These are phyloP conservation scores for Entomortierella parvispora DNA, from an alignment of 192 early-diverging fungal genomes.

Conservation along the genomic window DNA sequence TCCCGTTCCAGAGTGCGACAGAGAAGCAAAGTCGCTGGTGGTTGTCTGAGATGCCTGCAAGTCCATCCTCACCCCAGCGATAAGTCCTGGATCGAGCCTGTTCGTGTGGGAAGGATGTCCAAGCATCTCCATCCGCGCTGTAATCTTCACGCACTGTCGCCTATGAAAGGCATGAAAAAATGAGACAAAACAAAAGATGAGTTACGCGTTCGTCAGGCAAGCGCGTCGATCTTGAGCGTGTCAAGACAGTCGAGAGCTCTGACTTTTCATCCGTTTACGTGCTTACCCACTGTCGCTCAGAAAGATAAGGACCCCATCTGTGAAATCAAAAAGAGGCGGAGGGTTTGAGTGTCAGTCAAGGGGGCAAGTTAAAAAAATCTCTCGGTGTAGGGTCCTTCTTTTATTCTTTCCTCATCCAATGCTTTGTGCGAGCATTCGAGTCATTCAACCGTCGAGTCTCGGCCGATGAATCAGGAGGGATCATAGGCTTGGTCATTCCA, in stretches of 20 bases:
- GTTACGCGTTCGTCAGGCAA: neutral
- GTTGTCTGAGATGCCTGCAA: conserved; percentile 44
- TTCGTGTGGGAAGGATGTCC: conserved; percentile 43
- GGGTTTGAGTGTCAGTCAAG: neutral
- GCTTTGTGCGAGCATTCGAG: conserved; percentile 25
- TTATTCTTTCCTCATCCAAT: conserved; percentile 38
- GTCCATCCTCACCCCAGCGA: conserved; percentile 50
- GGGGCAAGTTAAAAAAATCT: neutral
- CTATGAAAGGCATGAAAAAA: neutral
- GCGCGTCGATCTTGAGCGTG: neutral
- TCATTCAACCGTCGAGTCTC: conserved; percentile 25
- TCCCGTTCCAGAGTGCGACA: conserved; percentile 44
- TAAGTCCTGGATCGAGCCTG: conserved; percentile 44
- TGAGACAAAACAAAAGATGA: neutral
- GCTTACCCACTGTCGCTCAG: conserved; percentile 54
- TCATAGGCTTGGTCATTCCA: neutral
- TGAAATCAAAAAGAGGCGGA: neutral
- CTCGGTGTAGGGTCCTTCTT: neutral
- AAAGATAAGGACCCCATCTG: conserved; percentile 52
- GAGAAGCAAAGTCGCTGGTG: conserved; percentile 51
- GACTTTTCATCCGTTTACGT: no score
- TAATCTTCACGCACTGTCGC: conserved; percentile 40
- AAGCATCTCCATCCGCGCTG: conserved; percentile 44
- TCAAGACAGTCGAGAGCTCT: neutral
- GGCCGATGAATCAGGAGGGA: conserved; percentile 11